Base-by-base conservation (phyloP, 257 asterid genomes). In the Nicotiana undulata region DNA sequence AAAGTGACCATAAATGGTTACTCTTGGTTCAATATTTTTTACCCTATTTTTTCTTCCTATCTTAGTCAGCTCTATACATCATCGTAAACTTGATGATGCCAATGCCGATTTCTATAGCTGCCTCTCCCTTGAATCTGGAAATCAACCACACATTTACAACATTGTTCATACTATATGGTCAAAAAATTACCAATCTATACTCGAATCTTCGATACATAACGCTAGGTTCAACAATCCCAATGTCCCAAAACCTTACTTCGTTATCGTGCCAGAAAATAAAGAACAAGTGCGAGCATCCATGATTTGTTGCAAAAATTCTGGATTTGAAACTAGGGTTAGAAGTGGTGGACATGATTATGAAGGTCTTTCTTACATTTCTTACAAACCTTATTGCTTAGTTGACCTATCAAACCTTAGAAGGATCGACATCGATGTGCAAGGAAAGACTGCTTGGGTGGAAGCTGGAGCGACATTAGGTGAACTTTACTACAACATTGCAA, bases 341-440 rank as follows among this genome's bases (percentile, higher is more conserved):
- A 89, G 94, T 16, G 92, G 92, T 0, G 97, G 93, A 0, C 92
- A 90, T n/a, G 92, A 91, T 83, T 88, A 90, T 26, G 96, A 90
- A 80, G 97, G 94, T 60, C 79, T 88, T 1, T 90, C 93, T 0
- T 90, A 78, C 75, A 83, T 83, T 22, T 82, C 89, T 49, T 56
- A 68, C 15, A 75, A 63, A 28, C 89, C 90, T 0, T 90, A 67
- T 75, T 72, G 87, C 40, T 64, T 90, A 28, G 18, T 92, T 29
- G 97, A 92, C 66, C 83, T 89, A 55, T 15, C 77, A 61, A 88
- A 85, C 29, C 79, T 91, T 53, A 84, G 85, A 2, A 79, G 85
- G 1, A 76, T 90, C 32, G 81, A 86, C 58, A 20, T 91, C 0
- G 82, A 88, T 65, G 53, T 87, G 55, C 81, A 81, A 6, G 66